Conservation (phyloP, 2,329 filamentous ascomycete species). For the Neurospora sp. region DNA sequence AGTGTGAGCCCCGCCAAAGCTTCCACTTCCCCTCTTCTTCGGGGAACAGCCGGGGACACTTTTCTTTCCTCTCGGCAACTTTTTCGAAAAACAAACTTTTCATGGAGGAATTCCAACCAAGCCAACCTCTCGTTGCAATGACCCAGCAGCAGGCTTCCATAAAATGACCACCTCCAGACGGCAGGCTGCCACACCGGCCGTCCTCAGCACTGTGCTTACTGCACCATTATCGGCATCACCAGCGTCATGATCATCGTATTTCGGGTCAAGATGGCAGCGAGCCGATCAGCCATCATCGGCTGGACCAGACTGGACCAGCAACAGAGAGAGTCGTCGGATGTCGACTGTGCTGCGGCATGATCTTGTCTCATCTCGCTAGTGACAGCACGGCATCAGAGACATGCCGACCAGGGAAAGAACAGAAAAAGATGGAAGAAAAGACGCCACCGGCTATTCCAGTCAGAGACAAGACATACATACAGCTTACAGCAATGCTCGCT, state of each 20-base stretch:
- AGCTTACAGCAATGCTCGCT: not conserved
- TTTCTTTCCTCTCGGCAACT: not conserved
- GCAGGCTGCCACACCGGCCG: not conserved
- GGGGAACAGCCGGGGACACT: not conserved
- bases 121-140: not conserved
- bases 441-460: not conserved
- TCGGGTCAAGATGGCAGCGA: not conserved
- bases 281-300: not conserved
- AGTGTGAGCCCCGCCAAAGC: not conserved
- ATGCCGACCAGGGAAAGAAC: not conserved
- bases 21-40: not conserved
- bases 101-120: not conserved
- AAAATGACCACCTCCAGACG: not conserved
- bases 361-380: not conserved
- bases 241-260: not conserved
- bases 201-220: not conserved
- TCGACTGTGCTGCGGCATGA: not conserved
- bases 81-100: not conserved
- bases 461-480: not conserved
- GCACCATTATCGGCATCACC: not conserved
- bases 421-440: not conserved
- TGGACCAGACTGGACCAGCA: not conserved
- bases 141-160: not conserved
- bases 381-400: not conserved
- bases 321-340: not conserved